These are phyloP conservation scores for Colletotrichum musae DNA, from an alignment of 2,329 filamentous ascomycete genomes.

Conservation along the genomic window DNA sequence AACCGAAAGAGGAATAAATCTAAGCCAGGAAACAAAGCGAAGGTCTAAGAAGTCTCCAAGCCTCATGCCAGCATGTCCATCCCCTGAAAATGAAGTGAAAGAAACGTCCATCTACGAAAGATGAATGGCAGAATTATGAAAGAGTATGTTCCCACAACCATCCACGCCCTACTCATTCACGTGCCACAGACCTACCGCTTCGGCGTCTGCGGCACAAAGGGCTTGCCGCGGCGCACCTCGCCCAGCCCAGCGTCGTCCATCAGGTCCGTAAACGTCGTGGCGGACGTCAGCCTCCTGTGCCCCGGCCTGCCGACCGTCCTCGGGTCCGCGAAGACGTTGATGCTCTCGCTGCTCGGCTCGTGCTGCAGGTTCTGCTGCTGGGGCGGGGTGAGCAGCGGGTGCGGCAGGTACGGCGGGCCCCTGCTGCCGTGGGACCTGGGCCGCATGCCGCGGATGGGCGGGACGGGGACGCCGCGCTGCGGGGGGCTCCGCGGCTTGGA, in stretches of 20 bases:
- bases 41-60: not conserved
- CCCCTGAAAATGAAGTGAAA: not conserved
- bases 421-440: conserved; percentile 39
- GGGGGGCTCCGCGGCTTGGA: conserved; percentile 26
- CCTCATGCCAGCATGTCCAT: conserved; percentile 7
- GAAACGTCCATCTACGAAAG: not conserved
- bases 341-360: conserved; percentile 64
- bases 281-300: conserved; percentile 45
- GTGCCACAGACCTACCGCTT: not conserved
- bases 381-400: conserved; percentile 46
- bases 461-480: conserved; percentile 37
- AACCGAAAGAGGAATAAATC: too few species aligned
- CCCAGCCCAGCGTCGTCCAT: conserved; percentile 64
- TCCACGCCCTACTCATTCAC: not conserved
- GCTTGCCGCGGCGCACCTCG: conserved; percentile 56
- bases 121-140: not conserved
- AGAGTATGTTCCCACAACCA: not conserved
- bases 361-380: conserved; percentile 52
- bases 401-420: conserved; percentile 39
- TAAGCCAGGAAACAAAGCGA: too few species aligned
- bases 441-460: conserved; percentile 57
- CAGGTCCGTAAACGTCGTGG: conserved; percentile 68
- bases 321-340: conserved; percentile 68
- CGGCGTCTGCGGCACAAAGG: conserved; percentile 55
- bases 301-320: conserved; percentile 52